Conservation (phyloP, 2,329 filamentous ascomycete species). For the Verticillium alfalfae region DNA sequence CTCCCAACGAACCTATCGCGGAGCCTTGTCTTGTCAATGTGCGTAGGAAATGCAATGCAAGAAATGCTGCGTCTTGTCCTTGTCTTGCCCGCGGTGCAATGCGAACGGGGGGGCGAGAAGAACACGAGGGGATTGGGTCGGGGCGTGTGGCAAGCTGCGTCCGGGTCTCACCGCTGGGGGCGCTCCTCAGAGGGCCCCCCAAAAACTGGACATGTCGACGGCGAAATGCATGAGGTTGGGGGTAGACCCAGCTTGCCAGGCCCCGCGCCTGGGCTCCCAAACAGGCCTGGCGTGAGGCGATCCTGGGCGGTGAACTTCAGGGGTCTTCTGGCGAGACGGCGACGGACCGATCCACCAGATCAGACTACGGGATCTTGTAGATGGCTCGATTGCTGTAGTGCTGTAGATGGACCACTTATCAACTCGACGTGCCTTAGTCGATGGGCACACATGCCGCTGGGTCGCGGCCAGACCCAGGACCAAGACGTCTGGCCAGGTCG, state of each 20-base stretch:
- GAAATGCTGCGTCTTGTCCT: conserved; percentile 1
- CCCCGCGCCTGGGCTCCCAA: too few species aligned
- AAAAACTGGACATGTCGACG: neutral
- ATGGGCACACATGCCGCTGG: neutral
- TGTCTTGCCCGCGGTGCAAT: neutral
- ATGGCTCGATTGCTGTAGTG: neutral
- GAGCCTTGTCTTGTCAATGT: neutral
- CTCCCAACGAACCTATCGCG: neutral
- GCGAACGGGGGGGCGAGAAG: neutral
- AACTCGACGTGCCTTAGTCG: neutral
- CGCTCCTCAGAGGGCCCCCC: neutral
- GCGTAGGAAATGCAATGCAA: conserved; percentile 1
- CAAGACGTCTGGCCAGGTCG: neutral
- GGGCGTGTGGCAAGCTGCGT: neutral
- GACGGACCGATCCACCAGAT: neutral
- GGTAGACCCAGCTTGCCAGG: neutral
- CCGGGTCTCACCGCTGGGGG: neutral
- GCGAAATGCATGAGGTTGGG: neutral
- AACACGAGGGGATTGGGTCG: conserved; percentile 1
- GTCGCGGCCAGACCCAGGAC: neutral
- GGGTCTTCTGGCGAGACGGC: neutral
- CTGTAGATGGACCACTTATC: too few species aligned
- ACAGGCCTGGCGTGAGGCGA: neutral
- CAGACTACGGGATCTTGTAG: neutral
- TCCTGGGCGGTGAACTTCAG: neutral